These are phyloP conservation scores for Comarum palustre DNA, from an alignment of 306 rosid species.

Conservation along the genomic window DNA sequence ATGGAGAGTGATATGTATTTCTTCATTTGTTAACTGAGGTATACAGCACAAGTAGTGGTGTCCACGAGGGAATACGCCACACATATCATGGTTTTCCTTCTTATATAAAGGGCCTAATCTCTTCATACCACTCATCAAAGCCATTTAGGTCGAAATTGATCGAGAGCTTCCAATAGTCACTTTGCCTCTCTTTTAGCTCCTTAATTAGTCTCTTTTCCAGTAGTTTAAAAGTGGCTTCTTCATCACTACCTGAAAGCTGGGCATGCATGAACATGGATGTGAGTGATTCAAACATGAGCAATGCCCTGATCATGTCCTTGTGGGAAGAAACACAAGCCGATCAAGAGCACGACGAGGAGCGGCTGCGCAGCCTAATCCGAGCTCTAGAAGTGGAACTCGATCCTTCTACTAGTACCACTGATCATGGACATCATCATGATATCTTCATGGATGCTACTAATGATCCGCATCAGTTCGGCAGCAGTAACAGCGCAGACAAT, in stretches of 20 bases:
- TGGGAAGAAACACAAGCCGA: slow-evolving; percentile 25
- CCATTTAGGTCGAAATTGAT: not conserved
- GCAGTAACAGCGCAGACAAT: not conserved
- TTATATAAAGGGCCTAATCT: not conserved
- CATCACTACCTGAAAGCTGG: slow-evolving; percentile 13
- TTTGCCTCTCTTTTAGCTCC: not conserved
- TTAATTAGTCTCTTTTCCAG: not conserved
- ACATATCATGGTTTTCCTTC: not conserved
- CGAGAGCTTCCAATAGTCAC: not conserved
- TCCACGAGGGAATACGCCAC: slow-evolving; percentile 5
- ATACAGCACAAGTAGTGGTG: not conserved
- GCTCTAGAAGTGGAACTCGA: slow-evolving; percentile 18
- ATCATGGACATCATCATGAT: not conserved
- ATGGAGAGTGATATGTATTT: not conserved
- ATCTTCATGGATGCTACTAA: not conserved
- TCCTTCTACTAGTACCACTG: not conserved
- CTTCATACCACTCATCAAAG: slow-evolving; percentile 5
- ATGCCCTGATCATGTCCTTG: slow-evolving; percentile 19
- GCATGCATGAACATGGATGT: slow-evolving; percentile 13
- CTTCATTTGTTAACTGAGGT: not conserved
- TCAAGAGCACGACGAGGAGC: slow-evolving; percentile 23
- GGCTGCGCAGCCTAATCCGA: slow-evolving; percentile 13
- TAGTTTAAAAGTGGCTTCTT: slow-evolving; percentile 18
- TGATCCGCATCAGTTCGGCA: not conserved
- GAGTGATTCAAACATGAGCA: not conserved